These are phyloP conservation scores for Stemphylium vesicarium DNA, from an alignment of 2,329 filamentous ascomycete species.

Conservation along the genomic window DNA sequence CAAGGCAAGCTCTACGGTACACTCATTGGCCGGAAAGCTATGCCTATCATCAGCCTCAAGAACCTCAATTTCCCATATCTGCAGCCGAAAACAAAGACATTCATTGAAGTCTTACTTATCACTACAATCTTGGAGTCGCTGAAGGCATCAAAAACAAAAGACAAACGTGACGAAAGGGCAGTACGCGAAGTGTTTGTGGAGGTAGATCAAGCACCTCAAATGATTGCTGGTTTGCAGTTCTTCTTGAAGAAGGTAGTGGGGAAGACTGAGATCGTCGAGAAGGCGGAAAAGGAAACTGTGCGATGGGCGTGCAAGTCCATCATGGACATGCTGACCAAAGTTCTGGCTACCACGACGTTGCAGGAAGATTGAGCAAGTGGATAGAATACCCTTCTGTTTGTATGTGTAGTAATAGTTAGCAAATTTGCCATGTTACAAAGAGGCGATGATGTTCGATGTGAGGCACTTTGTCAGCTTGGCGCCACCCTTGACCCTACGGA, in stretches of 20 bases:
- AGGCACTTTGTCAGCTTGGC: constrained; percentile 23
- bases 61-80: constrained; percentile 80
- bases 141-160: constrained; percentile 53
- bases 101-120: constrained; percentile 81
- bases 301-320: constrained; percentile 52
- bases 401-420: constrained; percentile 7
- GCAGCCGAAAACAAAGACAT: constrained; percentile 75
- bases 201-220: constrained; percentile 67
- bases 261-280: constrained; percentile 63
- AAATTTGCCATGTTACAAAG: neutral
- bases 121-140: constrained; percentile 74
- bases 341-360: constrained; percentile 42
- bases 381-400: constrained; percentile 6
- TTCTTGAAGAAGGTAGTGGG: constrained; percentile 78
- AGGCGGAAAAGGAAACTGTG: constrained; percentile 60
- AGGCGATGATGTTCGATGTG: constrained; percentile 10
- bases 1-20: constrained; percentile 70
- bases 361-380: constrained; percentile 45
- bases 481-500: constrained; percentile 31
- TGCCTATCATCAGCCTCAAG: constrained; percentile 66
- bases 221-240: constrained; percentile 77
- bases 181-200: constrained; percentile 72
- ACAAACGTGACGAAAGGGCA: constrained; percentile 60
- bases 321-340: constrained; percentile 45
- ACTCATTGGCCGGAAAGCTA: constrained; percentile 65